phyloP scores from a whole-genome alignment of 495 filamentous ascomycete genomes.

The Penicillium bovifimosum region DNA sequence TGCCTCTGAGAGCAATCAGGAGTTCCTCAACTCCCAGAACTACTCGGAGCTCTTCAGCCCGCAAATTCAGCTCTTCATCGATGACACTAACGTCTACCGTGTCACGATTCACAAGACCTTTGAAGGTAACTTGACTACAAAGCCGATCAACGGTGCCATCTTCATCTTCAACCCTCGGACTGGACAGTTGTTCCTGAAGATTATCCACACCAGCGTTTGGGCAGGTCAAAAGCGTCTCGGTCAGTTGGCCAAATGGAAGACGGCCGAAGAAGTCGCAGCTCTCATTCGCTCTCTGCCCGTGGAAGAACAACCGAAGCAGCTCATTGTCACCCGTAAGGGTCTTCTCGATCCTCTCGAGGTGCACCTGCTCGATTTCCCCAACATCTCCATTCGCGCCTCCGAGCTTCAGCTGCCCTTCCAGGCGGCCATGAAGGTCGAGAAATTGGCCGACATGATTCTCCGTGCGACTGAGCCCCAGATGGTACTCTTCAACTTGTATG shows the following conservation, averaged over 20 bases:
- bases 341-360: conserved; percentile 96
- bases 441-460: conserved; percentile 97
- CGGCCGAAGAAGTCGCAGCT: conserved; percentile 98
- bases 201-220: conserved; percentile 99
- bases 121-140: conserved; percentile 97
- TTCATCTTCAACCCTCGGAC: conserved; percentile 99
- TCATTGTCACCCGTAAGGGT: conserved; percentile 98
- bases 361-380: conserved; percentile 96
- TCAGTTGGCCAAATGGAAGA: conserved; percentile 99
- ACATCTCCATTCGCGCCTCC: conserved; percentile 97
- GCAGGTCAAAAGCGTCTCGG: conserved; percentile 98
- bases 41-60: conserved; percentile 99
- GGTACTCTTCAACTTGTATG: conserved; percentile 99
- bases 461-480: conserved; percentile 97
- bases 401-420: conserved; percentile 98
- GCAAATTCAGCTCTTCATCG: conserved; percentile 97
- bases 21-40: conserved; percentile 99
- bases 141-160: conserved; percentile 99
- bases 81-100: conserved; percentile 99
- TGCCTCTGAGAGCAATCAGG: conserved; percentile 97
- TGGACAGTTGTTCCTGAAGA: conserved; percentile 97
- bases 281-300: conserved; percentile 94
- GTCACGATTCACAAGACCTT: conserved; percentile 99
- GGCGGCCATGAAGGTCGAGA: conserved; percentile 99
- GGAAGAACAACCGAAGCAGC: conserved; percentile 98